A percentile compares a stretch with the other conserved stretches of the same genome.
phyloP scores from a whole-genome alignment of 116 monocot species.

The Iris pallida region DNA sequence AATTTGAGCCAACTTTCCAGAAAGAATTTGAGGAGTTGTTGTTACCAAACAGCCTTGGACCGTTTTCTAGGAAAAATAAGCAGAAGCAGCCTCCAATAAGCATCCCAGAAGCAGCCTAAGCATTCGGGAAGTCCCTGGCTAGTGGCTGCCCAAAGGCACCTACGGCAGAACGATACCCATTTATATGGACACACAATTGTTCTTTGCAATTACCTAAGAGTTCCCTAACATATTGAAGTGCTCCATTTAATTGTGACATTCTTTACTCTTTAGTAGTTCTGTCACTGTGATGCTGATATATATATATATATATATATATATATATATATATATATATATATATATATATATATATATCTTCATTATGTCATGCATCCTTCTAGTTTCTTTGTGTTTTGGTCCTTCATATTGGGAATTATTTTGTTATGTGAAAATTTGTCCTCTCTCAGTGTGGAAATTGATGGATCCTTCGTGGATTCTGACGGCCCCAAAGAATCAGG shows the following conservation, averaged over 20 bases:
- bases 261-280: background rate
- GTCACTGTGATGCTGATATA: no score
- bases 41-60: no score
- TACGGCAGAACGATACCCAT: background rate
- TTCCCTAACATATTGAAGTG: background rate
- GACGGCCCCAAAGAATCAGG: conserved; percentile 38
- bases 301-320: no score
- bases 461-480: conserved; percentile 36
- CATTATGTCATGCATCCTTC: background rate
- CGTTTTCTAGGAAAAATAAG: no score
- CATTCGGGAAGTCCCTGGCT: no score
- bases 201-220: background rate
- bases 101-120: no score
- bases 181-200: background rate
- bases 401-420: conserved; percentile 1
- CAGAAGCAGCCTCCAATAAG: no score
- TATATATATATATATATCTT: no score
- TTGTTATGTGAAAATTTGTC: background rate
- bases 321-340: no score
- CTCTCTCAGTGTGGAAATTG: conserved; percentile 38
- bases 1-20: no score
- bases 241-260: background rate
- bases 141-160: no score
- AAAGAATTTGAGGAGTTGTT: no score
- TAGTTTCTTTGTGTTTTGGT: background rate